Evolutionary conservation across 192 early-diverging fungal species (phyloP).

Genomic region (Coemansia sp.): DNA sequence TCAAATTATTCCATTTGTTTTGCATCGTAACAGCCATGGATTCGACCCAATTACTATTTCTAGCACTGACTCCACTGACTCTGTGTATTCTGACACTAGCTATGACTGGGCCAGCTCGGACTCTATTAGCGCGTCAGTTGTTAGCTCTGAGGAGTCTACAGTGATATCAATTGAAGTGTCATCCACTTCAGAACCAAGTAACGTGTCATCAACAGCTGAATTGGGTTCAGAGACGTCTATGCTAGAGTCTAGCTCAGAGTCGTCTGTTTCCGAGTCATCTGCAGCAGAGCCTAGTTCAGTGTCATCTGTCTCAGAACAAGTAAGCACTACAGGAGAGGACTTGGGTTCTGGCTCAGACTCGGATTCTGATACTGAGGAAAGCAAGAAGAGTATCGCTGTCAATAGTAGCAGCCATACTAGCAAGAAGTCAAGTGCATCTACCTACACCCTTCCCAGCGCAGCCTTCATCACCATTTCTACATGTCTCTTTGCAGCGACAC

Average conservation of each 20-base stretch:
- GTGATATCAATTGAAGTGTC: not conserved
- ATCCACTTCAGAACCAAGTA: not conserved
- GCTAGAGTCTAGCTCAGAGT: not conserved
- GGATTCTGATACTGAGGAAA: slow-evolving; percentile 22
- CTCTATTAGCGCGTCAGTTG: not conserved
- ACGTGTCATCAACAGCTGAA: not conserved
- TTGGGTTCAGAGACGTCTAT: not conserved
- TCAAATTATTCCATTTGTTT: slow-evolving; percentile 35
- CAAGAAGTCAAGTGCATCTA: slow-evolving; percentile 9
- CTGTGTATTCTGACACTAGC: not conserved
- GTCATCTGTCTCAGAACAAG: not conserved
- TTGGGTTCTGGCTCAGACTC: slow-evolving; percentile 37
- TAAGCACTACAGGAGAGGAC: slow-evolving; percentile 1
- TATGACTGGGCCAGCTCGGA: not conserved
- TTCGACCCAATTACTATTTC: slow-evolving; percentile 1
- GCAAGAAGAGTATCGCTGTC: slow-evolving; percentile 1
- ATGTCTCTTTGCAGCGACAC: slow-evolving; percentile 6
- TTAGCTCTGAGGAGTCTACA: not conserved
- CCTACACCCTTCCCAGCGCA: not conserved
- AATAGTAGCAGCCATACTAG: not conserved
- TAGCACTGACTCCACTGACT: not conserved
- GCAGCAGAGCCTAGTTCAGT: not conserved
- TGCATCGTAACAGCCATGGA: slow-evolving; percentile 30
- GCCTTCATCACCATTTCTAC: not conserved
- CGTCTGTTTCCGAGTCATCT: not conserved